Conservation (phyloP, 352 stramenopile genomes). For the Globisporangium orthogonon region DNA sequence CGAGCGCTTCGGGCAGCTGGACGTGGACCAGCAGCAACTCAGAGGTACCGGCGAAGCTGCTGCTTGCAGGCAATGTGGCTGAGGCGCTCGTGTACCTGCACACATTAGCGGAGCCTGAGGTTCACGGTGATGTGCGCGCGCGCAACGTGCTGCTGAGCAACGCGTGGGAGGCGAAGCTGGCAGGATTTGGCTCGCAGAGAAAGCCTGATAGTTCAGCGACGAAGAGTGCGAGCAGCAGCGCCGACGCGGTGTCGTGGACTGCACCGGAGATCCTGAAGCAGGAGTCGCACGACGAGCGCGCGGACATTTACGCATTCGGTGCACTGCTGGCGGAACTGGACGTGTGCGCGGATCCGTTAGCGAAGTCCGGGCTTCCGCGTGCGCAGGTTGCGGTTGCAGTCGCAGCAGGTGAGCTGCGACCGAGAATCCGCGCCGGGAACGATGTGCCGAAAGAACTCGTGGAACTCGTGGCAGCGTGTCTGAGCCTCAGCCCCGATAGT, state of each 20-base stretch:
- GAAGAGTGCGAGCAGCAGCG: not conserved
- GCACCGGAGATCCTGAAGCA: conserved; percentile 26
- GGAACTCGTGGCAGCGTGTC: not conserved
- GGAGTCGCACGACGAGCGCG: conserved; percentile 13
- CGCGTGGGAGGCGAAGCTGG: conserved; percentile 14
- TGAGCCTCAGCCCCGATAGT: not conserved
- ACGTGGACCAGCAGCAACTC: conserved; percentile 15
- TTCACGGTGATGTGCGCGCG: conserved; percentile 12
- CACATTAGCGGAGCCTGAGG: conserved; percentile 10
- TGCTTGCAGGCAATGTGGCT: conserved; percentile 27
- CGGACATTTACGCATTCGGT: conserved; percentile 28
- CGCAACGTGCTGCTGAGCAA: conserved; percentile 14
- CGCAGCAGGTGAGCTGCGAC: not conserved
- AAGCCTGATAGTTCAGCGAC: not conserved
- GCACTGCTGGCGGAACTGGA: not conserved
- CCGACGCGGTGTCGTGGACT: conserved; percentile 23
- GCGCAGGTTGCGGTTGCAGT: not conserved
- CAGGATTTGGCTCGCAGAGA: conserved; percentile 8
- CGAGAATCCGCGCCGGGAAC: not conserved
- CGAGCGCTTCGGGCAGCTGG: not conserved
- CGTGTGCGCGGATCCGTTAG: not conserved
- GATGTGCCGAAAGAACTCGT: not conserved
- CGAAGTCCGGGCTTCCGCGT: not conserved
- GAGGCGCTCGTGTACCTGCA: conserved; percentile 39
- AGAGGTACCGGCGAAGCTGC: conserved; percentile 18